These are phyloP conservation scores for Erythrobasidium hasegawianum DNA, from an alignment of 1,284 basidiomycete genomes.

Conservation along the genomic window DNA sequence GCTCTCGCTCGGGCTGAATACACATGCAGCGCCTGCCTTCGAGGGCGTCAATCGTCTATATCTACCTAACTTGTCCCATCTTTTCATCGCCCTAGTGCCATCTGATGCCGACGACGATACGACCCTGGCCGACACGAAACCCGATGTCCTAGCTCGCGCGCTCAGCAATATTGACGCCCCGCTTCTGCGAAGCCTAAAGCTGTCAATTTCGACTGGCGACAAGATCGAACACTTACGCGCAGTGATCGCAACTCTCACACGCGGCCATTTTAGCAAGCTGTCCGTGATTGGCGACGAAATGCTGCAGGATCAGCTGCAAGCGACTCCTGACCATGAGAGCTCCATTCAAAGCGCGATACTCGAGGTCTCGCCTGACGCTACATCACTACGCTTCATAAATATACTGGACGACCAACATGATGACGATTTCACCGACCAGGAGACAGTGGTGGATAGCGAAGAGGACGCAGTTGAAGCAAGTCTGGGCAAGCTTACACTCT, in stretches of 20 bases:
- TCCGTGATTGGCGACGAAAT: neutral
- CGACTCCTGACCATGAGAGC: no score
- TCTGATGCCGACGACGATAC: neutral
- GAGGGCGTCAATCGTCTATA: no score
- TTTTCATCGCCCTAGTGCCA: neutral
- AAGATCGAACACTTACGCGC: neutral
- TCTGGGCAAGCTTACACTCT: no score
- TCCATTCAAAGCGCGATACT: no score
- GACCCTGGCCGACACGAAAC: neutral
- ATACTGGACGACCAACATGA: no score
- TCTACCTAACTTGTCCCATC: neutral
- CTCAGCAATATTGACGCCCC: neutral
- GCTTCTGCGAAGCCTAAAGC: neutral
- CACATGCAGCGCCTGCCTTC: no score
- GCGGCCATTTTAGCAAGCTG: neutral
- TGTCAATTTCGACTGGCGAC: neutral
- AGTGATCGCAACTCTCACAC: neutral
- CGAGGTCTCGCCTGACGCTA: no score
- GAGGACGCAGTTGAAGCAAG: no score
- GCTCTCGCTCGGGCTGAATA: neutral
- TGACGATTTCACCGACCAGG: no score
- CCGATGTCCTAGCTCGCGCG: neutral
- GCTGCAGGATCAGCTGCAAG: neutral
- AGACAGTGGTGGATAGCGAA: no score
- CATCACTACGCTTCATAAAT: no score